These are phyloP conservation scores for Trametes punicea DNA, from an alignment of 768 basidiomycete species.

Conservation along the genomic window DNA sequence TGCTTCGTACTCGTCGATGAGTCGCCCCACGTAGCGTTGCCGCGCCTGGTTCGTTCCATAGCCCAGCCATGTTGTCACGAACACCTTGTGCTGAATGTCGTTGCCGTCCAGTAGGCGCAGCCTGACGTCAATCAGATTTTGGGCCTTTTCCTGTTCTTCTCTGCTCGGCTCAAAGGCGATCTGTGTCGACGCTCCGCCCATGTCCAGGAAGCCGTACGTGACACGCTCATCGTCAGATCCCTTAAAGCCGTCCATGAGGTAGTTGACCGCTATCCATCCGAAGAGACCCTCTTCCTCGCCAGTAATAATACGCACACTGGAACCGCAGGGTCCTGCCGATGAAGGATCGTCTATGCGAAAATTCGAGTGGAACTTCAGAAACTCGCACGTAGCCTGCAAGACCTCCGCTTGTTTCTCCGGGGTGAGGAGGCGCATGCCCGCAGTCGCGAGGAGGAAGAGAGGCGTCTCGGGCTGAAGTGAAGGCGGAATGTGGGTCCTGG, in stretches of 20 bases:
- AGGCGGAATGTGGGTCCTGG: constrained; percentile 78
- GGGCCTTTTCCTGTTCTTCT: constrained; percentile 49
- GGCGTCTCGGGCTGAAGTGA: constrained; percentile 83
- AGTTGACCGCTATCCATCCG: constrained; percentile 99
- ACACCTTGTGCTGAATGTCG: constrained; percentile 88
- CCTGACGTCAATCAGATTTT: constrained; percentile 75
- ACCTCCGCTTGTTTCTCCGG: constrained; percentile 66
- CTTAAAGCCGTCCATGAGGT: constrained; percentile 94
- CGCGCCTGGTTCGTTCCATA: constrained; percentile 98
- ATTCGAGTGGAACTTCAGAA: constrained; percentile 68
- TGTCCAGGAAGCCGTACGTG: constrained; percentile 97
- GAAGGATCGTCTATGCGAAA: constrained; percentile 74
- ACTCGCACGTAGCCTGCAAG: constrained; percentile 72
- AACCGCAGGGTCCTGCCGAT: constrained; percentile 78
- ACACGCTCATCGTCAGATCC: constrained; percentile 55
- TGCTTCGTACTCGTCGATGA: constrained; percentile 55
- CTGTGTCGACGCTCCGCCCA: constrained; percentile 99
- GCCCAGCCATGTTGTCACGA: constrained; percentile 98
- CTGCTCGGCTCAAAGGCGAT: constrained; percentile 91
- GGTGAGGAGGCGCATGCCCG: constrained; percentile 90
- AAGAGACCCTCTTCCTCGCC: constrained; percentile 98
- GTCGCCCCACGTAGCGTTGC: constrained; percentile 81
- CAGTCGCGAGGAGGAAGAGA: constrained; percentile 91
- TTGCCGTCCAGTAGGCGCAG: constrained; percentile 79
- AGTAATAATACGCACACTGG: constrained; percentile 89